These are phyloP conservation scores for Penicillium sp. DNA, from an alignment of 2,329 filamentous ascomycete species.

Conservation along the genomic window DNA sequence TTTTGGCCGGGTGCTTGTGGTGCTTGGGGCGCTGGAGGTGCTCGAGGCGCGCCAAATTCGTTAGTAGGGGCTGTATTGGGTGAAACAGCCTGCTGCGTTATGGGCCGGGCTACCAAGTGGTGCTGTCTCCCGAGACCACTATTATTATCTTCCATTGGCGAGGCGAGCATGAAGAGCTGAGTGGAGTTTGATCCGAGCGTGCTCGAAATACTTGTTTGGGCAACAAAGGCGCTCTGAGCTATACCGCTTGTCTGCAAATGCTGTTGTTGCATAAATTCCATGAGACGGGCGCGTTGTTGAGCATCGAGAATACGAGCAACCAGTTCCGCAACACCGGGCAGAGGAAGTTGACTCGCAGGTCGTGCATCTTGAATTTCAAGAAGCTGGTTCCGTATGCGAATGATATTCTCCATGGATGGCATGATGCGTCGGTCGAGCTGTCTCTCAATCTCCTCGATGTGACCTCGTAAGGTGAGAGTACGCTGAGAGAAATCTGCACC, in stretches of 20 bases:
- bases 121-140: neutral
- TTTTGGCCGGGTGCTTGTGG: slow-evolving; percentile 15
- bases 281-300: neutral
- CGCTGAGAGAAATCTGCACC: neutral
- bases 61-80: slow-evolving; percentile 3
- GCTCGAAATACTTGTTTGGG: neutral
- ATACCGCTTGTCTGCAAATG: neutral
- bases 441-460: slow-evolving; percentile 29
- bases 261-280: neutral
- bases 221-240: neutral
- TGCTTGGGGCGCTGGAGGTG: neutral
- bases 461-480: slow-evolving; percentile 10
- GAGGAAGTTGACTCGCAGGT: slow-evolving; percentile 24
- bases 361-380: slow-evolving; percentile 35
- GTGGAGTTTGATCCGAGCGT: neutral
- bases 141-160: neutral
- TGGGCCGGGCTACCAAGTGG: neutral
- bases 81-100: neutral
- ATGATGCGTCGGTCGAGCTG: slow-evolving; percentile 28
- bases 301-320: slow-evolving; percentile 6
- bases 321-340: slow-evolving; percentile 26
- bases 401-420: slow-evolving; percentile 33
- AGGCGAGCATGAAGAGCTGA: neutral
- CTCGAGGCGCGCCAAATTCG: slow-evolving; percentile 4
- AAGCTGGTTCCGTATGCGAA: slow-evolving; percentile 30